These are phyloP conservation scores for Hypoxylon sp. DNA, from an alignment of 2,329 filamentous ascomycete species.

Conservation along the genomic window DNA sequence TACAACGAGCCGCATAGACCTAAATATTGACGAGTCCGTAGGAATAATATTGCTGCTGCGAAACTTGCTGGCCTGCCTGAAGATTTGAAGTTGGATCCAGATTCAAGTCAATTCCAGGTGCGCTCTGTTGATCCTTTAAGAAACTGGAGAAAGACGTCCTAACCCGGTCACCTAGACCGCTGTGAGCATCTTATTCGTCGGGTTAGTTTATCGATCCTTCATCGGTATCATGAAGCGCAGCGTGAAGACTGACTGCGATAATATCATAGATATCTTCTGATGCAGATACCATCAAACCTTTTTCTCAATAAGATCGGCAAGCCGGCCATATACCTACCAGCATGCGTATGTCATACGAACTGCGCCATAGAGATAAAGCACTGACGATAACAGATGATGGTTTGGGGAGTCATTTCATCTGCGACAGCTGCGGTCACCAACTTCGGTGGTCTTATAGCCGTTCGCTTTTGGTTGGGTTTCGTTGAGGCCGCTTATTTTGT, in stretches of 20 bases:
- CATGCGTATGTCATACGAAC: conserved; percentile 49
- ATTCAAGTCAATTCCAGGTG: conserved; percentile 50
- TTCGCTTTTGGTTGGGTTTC: conserved; percentile 55
- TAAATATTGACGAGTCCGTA: too few relatives aligned
- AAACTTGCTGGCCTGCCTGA: conserved; percentile 58
- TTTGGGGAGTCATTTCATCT: conserved; percentile 59
- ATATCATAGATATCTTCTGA: conserved; percentile 53
- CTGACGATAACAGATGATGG: conserved; percentile 51
- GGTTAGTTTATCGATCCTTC: conserved; percentile 44
- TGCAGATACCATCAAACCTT: conserved; percentile 61
- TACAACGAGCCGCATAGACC: too few relatives aligned
- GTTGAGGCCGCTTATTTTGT: conserved; percentile 57
- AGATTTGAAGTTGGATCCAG: conserved; percentile 46
- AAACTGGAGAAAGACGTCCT: conserved; percentile 5
- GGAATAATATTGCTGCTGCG: conserved; percentile 66
- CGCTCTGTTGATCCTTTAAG: not conserved
- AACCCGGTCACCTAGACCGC: conserved; percentile 48
- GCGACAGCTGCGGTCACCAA: conserved; percentile 50
- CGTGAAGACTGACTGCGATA: too few relatives aligned
- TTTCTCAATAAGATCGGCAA: conserved; percentile 61
- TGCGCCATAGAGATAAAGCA: too few relatives aligned
- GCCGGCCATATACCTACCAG: conserved; percentile 56
- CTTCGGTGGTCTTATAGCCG: conserved; percentile 49
- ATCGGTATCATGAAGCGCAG: conserved; percentile 7
- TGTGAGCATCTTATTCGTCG: conserved; percentile 61